Evolutionary conservation across 2,329 filamentous ascomycete genomes (phyloP).

Genomic region (Colletotrichum spaethianum): DNA sequence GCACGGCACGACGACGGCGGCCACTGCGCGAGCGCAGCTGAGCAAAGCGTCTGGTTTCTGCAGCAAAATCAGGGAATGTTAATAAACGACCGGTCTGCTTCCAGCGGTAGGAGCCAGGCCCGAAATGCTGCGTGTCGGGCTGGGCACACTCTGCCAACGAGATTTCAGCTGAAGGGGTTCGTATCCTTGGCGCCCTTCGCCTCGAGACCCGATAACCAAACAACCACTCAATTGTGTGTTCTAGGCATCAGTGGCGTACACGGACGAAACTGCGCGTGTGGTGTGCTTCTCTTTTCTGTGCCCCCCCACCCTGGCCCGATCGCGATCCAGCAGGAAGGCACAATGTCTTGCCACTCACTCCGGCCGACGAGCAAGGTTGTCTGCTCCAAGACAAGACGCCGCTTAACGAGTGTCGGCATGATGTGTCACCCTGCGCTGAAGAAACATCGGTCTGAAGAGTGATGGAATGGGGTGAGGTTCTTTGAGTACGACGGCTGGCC

Average conservation of each 20-base stretch:
- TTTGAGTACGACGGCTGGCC: background rate
- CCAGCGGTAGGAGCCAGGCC: background rate
- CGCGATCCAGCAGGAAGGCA: background rate
- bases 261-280: background rate
- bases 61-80: conserved; percentile 1
- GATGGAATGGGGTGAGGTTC: background rate
- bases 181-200: background rate
- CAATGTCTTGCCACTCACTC: background rate
- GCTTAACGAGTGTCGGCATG: background rate
- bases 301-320: background rate
- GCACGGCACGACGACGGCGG: background rate
- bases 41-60: background rate
- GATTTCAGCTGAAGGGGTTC: background rate
- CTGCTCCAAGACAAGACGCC: background rate
- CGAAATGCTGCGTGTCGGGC: background rate
- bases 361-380: background rate
- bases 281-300: background rate
- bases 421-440: no score
- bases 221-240: background rate
- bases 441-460: background rate
- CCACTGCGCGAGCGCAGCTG: background rate
- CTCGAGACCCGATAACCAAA: background rate
- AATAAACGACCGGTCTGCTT: background rate
- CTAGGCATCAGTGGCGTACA: background rate
- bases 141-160: background rate